A percentile compares a stretch with the other conserved stretches of the same genome.
phyloP scores from a whole-genome alignment of 768 basidiomycete species.

The Lactifluus piperatus region DNA sequence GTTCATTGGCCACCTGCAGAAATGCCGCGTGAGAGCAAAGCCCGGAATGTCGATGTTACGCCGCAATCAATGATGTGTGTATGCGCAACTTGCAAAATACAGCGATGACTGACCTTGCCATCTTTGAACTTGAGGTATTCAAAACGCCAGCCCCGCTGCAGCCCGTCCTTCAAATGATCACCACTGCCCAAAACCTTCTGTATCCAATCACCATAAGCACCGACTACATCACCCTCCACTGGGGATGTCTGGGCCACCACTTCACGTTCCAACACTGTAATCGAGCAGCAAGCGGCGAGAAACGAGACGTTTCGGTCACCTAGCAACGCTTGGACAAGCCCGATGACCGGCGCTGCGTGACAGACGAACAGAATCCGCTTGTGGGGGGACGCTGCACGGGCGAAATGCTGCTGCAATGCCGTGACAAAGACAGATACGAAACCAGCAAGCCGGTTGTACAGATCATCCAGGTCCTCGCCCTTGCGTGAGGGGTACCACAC shows the following conservation, averaged over 20 bases:
- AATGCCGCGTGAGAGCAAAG: background rate
- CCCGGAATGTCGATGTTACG: background rate
- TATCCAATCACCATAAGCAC: constrained; percentile 40
- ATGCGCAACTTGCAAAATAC: background rate
- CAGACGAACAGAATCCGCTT: constrained; percentile 52
- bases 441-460: constrained; percentile 53
- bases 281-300: constrained; percentile 74
- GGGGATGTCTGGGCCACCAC: constrained; percentile 9
- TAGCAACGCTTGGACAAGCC: constrained; percentile 50
- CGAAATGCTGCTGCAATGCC: constrained; percentile 39
- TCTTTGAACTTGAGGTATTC: constrained; percentile 55
- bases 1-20: constrained; percentile 58
- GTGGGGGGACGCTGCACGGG: constrained; percentile 31
- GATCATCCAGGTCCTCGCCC: constrained; percentile 56
- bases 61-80: no score
- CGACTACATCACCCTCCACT: background rate
- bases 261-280: constrained; percentile 46
- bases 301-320: constrained; percentile 42
- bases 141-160: constrained; percentile 77
- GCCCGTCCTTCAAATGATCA: constrained; percentile 47
- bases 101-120: constrained; percentile 43
- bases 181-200: constrained; percentile 44
- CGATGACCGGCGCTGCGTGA: constrained; percentile 70
- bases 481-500: constrained; percentile 63
- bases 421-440: constrained; percentile 45